Conservation (phyloP, 208 protist species). For the Acanthamoeba triangularis region DNA sequence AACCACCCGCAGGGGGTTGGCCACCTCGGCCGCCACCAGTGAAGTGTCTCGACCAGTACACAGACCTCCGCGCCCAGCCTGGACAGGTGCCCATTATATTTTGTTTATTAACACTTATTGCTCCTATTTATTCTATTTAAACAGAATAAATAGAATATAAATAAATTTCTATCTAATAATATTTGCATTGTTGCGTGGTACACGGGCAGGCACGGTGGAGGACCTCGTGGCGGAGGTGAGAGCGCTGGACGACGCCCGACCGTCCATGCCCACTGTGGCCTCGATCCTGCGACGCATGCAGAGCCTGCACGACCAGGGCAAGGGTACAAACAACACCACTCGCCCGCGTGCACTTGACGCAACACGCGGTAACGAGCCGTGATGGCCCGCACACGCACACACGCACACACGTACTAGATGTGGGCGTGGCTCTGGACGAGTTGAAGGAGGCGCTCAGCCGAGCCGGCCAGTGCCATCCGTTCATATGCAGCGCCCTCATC, state of each 20-base stretch:
- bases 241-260: not conserved
- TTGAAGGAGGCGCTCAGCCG: not conserved
- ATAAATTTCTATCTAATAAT: too few relatives aligned
- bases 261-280: not conserved
- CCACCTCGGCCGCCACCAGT: too few relatives aligned
- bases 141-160: too few relatives aligned
- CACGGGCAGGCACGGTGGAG: not conserved
- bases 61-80: too few relatives aligned
- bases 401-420: not conserved
- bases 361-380: not conserved
- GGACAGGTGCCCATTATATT: too few relatives aligned
- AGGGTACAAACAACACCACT: not conserved
- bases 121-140: too few relatives aligned
- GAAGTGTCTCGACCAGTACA: too few relatives aligned
- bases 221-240: not conserved
- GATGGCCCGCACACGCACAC: too few relatives aligned
- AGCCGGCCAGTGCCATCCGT: not conserved
- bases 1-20: too few relatives aligned
- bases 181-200: not conserved
- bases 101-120: too few relatives aligned
- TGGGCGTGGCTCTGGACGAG: not conserved
- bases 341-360: not conserved
- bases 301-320: slow-evolving; percentile 20
- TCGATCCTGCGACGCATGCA: not conserved
- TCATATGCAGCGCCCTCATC: slow-evolving; percentile 37